Evolutionary conservation across 306 rosid genomes (phyloP).

Genomic region (Luffa acutangula): DNA sequence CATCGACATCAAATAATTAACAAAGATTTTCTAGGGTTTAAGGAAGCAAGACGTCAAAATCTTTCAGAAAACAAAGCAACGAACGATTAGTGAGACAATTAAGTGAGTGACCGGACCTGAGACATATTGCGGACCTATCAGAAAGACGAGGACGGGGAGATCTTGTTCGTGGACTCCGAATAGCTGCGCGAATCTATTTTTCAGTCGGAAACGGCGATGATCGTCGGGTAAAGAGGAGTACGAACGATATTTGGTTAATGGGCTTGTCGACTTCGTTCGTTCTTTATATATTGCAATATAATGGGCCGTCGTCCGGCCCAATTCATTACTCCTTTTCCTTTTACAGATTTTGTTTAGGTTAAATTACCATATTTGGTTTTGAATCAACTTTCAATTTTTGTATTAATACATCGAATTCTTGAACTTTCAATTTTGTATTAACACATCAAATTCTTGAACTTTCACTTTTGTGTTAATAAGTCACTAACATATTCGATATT

Average conservation of each 20-base stretch:
- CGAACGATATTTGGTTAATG: neutral
- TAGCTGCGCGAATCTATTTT: neutral
- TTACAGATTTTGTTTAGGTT: neutral
- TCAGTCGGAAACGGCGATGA: neutral
- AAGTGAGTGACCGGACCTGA: constrained; percentile 26
- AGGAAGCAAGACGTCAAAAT: neutral
- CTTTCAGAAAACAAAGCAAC: neutral
- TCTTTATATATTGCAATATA: neutral
- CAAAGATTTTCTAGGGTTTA: constrained; percentile 12
- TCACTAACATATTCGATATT: too few species aligned
- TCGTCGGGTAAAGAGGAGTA: neutral
- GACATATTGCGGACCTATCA: constrained; percentile 26
- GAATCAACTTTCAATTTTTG: too few species aligned
- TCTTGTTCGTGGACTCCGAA: neutral
- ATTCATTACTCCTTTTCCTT: neutral
- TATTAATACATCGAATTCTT: too few species aligned
- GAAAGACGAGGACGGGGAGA: neutral
- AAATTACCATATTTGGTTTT: too few species aligned
- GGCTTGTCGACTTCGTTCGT: neutral
- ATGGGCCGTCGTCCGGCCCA: neutral
- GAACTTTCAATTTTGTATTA: too few species aligned
- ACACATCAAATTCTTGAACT: too few species aligned
- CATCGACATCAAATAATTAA: neutral
- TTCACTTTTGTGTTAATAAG: too few species aligned
- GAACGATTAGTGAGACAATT: neutral